Evolutionary conservation across 2,329 filamentous ascomycete species (phyloP).

Genomic region (Pseudogymnoascus pannorum): DNA sequence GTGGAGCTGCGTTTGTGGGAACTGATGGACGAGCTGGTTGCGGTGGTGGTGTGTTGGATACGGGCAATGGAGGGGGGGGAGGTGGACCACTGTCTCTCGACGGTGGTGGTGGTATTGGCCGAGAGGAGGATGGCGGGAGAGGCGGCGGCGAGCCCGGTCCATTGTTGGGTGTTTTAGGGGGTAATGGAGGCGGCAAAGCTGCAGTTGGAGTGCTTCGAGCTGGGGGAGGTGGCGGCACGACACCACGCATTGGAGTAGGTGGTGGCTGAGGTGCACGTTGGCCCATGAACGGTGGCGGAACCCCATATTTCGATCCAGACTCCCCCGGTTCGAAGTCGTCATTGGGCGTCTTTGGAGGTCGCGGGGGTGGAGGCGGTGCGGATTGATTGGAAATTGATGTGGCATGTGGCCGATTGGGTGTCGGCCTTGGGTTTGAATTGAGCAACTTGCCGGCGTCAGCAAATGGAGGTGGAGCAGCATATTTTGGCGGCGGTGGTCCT

Average conservation of each 20-base stretch:
- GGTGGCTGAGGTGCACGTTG: constrained; percentile 60
- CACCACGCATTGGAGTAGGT: constrained; percentile 64
- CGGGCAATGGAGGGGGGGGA: constrained; percentile 24
- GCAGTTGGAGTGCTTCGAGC: constrained; percentile 37
- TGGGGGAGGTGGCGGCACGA: constrained; percentile 64
- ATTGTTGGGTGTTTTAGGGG: constrained; percentile 35
- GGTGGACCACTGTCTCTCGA: constrained; percentile 26
- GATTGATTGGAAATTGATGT: constrained; percentile 42
- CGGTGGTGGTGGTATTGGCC: constrained; percentile 48
- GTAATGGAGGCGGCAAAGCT: constrained; percentile 34
- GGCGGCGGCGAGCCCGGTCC: constrained; percentile 45
- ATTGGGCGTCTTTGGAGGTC: constrained; percentile 63
- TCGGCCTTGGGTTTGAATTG: constrained; percentile 31
- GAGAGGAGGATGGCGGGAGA: constrained; percentile 43
- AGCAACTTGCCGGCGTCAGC: constrained; percentile 86
- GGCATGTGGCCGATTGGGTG: constrained; percentile 36
- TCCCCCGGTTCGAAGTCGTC: constrained; percentile 52
- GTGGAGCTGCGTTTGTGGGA: constrained; percentile 23
- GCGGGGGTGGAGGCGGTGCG: constrained; percentile 59
- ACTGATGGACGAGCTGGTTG: constrained; percentile 34
- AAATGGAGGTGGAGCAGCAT: constrained; percentile 79
- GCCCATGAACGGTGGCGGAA: constrained; percentile 73
- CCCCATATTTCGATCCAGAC: constrained; percentile 53
- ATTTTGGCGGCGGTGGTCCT: constrained; percentile 55
- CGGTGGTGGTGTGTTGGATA: neutral